Base-by-base conservation (phyloP, 805 yeast genomes). In the Ogataea kodamae region DNA sequence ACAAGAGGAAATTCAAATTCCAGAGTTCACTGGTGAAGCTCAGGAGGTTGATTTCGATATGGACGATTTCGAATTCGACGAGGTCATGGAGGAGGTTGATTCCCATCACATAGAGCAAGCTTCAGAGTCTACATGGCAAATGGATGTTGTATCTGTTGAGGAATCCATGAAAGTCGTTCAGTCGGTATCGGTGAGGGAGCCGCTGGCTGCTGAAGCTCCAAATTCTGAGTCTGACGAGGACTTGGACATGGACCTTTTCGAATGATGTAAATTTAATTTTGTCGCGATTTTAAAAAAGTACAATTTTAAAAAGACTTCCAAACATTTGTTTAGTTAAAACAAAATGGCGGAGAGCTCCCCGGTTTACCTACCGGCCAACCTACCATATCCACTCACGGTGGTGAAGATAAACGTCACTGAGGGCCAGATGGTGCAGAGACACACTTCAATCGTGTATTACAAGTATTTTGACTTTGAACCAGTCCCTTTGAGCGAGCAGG, bases 301-400 rank as follows among this genome's bases (percentile, higher is more conserved):
- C 17, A 7, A 11, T 13, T 21, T 22, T 20, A n/a, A n/a, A n/a
- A n/a, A n/a, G n/a, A n/a, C n/a, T n/a, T n/a, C n/a, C n/a, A n/a
- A n/a, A n/a, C n/a, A n/a, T n/a, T n/a, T n/a, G n/a, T n/a, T n/a
- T n/a, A n/a, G n/a, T n/a, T n/a, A n/a, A n/a, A n/a, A n/a, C n/a
- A n/a, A 15, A 22, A 53, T 62, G 54, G 39, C 45, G 12, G 59
- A 55, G 18, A 52, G 53, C 10, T 76, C 85, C 5, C 62, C 70
- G 9, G 59, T 81, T 20, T 59, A 62, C 22, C 59, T 82, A 22
- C 87, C 90, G n/a, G 55, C 64, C 30, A 72, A 78, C 28, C 69
- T 78, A 13, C 78, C 81, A 12, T 84, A 68, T 52, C 94, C 94
- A 3, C 73, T 83, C 28, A 78, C 76, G 4, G 66, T 83, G 18